Percentiles rank a stretch among this genome's conserved stretches.
Evolutionary conservation across 202 grass and related monocot species (phyloP).

Genomic region (Eragrostis tef): DNA sequence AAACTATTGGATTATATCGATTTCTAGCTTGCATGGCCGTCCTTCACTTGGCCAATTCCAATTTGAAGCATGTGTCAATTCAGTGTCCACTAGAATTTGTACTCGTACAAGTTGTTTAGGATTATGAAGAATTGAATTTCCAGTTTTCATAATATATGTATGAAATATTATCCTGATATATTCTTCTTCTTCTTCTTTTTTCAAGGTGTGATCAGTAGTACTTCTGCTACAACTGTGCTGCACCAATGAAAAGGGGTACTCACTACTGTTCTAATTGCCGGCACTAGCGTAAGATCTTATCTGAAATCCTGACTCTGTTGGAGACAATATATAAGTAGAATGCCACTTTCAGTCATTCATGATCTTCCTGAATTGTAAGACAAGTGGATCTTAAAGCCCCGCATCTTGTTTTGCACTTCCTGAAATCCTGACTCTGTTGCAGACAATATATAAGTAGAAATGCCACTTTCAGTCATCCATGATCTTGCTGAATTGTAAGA

Average conservation of each 20-base stretch:
- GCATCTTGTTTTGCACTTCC: background rate
- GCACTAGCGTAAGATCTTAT: slow-evolving; percentile 36
- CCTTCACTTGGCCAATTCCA: background rate
- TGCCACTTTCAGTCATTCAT: background rate
- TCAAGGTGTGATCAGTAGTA: slow-evolving; percentile 72
- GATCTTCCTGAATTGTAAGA: background rate
- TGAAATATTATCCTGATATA: slow-evolving; percentile 2
- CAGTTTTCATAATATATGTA: background rate
- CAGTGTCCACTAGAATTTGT: slow-evolving; percentile 1
- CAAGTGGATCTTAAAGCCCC: background rate
- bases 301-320: background rate
- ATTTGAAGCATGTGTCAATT: background rate
- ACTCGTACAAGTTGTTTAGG: background rate
- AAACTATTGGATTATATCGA: background rate
- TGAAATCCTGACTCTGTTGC: background rate
- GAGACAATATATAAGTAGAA: slow-evolving; percentile 14
- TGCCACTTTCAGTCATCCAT: background rate
- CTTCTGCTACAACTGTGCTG: slow-evolving; percentile 78
- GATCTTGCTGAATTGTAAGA: background rate
- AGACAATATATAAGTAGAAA: slow-evolving; percentile 15
- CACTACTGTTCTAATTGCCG: slow-evolving; percentile 63
- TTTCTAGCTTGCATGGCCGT: background rate
- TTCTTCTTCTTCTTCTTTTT: slow-evolving; percentile 36
- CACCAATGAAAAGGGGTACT: slow-evolving; percentile 54
- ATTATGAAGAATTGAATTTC: background rate